A percentile compares a stretch with the other conserved stretches of the same genome.
Conservation (phyloP, 768 basidiomycete species). For the Boletus barrowsii region DNA sequence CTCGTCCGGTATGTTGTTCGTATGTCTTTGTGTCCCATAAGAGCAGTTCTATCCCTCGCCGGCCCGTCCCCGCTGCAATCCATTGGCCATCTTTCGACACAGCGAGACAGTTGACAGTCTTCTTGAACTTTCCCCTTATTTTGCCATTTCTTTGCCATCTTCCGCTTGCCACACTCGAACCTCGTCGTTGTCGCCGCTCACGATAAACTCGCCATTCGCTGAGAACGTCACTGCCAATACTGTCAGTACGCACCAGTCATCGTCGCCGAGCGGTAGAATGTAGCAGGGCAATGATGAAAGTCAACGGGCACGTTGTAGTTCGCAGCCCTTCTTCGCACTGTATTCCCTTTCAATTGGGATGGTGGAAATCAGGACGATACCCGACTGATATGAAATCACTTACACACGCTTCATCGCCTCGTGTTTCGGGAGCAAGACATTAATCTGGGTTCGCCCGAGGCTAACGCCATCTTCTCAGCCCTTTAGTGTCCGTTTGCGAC, state of each 20-base stretch:
- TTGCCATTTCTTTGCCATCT: too few species aligned
- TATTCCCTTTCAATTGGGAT: too few species aligned
- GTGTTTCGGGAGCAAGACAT: neutral
- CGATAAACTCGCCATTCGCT: too few species aligned
- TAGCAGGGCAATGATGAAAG: neutral
- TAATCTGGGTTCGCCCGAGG: neutral
- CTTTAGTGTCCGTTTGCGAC: too few species aligned
- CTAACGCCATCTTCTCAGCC: neutral
- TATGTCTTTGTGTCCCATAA: too few species aligned
- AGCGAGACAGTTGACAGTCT: neutral
- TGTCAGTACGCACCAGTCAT: neutral
- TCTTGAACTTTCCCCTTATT: neutral
- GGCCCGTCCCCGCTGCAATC: neutral
- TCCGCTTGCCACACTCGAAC: neutral
- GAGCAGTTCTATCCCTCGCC: too few species aligned
- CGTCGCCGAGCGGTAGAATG: neutral
- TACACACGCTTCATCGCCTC: neutral
- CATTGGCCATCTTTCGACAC: neutral
- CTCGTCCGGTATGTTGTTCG: too few species aligned
- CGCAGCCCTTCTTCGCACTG: too few species aligned
- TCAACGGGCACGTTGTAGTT: neutral
- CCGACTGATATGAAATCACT: neutral
- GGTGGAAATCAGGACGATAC: too few species aligned
- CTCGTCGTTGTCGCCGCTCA: neutral
- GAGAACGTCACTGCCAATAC: neutral